Base-by-base conservation (phyloP, 163 green algal genomes). In the Prototheca wickerhamii region DNA sequence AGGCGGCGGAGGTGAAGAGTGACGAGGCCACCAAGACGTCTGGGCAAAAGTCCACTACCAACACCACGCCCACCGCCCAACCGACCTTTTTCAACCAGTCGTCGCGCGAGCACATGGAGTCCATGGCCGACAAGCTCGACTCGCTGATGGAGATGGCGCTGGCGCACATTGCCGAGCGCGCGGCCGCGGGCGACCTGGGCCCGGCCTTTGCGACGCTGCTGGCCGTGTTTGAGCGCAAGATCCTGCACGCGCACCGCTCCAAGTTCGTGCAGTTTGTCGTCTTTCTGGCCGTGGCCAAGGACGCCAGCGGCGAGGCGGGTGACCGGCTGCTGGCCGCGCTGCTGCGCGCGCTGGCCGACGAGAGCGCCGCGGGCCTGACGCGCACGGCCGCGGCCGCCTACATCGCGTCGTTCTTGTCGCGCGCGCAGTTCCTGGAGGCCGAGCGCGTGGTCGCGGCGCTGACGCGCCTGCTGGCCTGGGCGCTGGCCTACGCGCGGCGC, bases 191-290 rank as follows among this genome's bases (percentile, higher is more conserved):
- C 52, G 74, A 81, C 76, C 68, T 79, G 50, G 46, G 34, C 7
- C 40, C 30, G 6, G 65, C 61, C 10, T 95, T 83, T 85, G 51
- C 78, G 23, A 78, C 81, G 23, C 71, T 93, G 65, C 68, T 93
- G 44, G 57, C 40, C 18, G 72, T 75, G 3, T 95, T 96, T 71
- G 78, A 94, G 64, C 69, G 73, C 35, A 83, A 71, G 49, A 73
- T 96, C 55, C 82, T 95, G 28, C 80, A 84, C 54, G 89, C 87
- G 4, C 81, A 93, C 68, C 79, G 88, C 59, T 92, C 82, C 73
- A 96, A 96, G 76, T 96, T 96, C 73, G 89, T 64, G 25, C 74
- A 86, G 63, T 95, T 85, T 65, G 58, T 93, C 23, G 26, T 94
- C 4, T 94, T 90, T 69, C 84, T 81, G 55, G 28, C 85, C 29